Conservation (phyloP, 345 rosid species). For the Melaleuca quinquenervia region DNA sequence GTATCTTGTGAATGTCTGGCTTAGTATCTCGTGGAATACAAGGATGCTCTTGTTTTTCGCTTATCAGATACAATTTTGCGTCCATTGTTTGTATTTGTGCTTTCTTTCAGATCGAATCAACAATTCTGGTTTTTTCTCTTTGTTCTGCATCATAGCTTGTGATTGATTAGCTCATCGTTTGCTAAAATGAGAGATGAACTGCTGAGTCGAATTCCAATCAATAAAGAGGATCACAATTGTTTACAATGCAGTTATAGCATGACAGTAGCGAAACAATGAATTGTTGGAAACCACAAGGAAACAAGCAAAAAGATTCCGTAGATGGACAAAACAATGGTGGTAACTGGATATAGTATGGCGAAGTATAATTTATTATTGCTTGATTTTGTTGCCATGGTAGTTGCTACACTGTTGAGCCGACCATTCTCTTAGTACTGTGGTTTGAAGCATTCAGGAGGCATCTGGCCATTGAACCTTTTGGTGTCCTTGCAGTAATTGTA, state of each 20-base stretch:
- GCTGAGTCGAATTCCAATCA: not conserved
- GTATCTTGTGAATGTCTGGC: slow-evolving; percentile 23
- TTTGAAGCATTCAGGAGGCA: slow-evolving; percentile 58
- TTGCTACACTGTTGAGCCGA: not conserved
- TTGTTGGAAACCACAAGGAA: not conserved
- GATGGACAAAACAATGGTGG: not conserved
- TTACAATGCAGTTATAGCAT: not conserved
- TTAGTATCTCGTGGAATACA: not conserved
- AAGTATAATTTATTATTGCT: not conserved
- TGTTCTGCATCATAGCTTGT: not conserved
- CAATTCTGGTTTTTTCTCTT: not conserved
- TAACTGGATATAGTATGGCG: not conserved
- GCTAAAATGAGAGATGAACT: not conserved
- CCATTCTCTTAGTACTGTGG: slow-evolving; percentile 34
- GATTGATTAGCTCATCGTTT: not conserved
- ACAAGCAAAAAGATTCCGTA: not conserved
- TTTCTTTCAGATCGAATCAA: not conserved
- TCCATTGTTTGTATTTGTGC: not conserved
- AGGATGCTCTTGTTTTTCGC: not conserved
- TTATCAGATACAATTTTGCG: not conserved
- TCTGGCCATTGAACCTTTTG: slow-evolving; percentile 42
- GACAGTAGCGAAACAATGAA: not conserved
- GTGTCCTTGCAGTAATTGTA: slow-evolving; percentile 59
- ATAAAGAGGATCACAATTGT: not conserved
- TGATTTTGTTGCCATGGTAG: not conserved